Base-by-base conservation (phyloP, 1,139 yeast species). In the Yamadazyma diospyri region DNA sequence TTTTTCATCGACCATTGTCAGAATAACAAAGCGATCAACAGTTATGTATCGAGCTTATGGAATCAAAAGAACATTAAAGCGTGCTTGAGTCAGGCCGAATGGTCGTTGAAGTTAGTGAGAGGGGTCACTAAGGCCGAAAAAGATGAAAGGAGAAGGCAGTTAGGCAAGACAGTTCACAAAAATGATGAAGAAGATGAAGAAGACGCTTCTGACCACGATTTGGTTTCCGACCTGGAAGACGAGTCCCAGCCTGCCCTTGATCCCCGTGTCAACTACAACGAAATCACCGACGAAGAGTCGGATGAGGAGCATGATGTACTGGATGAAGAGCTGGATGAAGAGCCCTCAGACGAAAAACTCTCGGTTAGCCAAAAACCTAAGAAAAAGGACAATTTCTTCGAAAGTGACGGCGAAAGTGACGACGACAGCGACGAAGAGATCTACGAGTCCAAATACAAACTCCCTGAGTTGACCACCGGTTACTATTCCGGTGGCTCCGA, bases 401-500 rank as follows among this genome's bases (percentile, higher is more conserved):
- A 61, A 26, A 15, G 23, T 10, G 41, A 50, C 33, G 48, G 50
- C n/a, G 38, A 44, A 7, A 20, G 15, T 47, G 33, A 45, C 50
- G 39, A 37, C 16, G 33, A 29, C 9, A 14, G 25, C 11, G 41
- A 50, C 33, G 48, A 50, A 11, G 38, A 44, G 4, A 16, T 12
- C 46, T 32, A 45, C 50, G 39, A 38, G 16, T 32, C 25, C 16
- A 42, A 43, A 24, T 51, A 57, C 26, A 61, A 65, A 10, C 69
- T 88, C 14, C 97, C 97, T 0, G 77, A 75, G 32, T 64, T 89
- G 29, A 78, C 82, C 25, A 65, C 74, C 3, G 97, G 97, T 4
- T 89, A 85, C 54, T 74, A 71, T 39, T 86, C 95, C 1, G 95
- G 95, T 24, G 79, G 82, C 3, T 70, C 79, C 2, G 88, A 80